Evolutionary conservation across 73 alveolate genomes (phyloP).

Genomic region (Loxodes magnus): DNA sequence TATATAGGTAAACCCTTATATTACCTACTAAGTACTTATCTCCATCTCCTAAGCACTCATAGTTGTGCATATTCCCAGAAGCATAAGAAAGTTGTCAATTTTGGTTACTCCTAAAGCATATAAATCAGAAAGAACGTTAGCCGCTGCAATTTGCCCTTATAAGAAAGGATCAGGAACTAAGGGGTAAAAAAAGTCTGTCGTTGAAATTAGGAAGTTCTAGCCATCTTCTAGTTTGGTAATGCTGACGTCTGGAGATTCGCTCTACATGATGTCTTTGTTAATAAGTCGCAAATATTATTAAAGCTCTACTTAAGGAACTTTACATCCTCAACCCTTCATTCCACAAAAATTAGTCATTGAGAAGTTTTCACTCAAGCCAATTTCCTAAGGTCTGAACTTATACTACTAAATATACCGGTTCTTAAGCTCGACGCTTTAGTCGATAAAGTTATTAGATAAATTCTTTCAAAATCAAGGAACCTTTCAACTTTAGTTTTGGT

Average conservation of each 20-base stretch:
- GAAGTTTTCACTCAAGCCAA: constrained; percentile 54
- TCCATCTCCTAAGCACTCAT: constrained; percentile 64
- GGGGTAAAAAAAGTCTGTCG: constrained; percentile 83
- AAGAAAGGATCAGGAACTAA: constrained; percentile 90
- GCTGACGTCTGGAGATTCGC: constrained; percentile 87
- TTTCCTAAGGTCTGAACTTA: constrained; percentile 26
- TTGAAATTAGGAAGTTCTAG: constrained; percentile 39
- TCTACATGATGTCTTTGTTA: background rate
- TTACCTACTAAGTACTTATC: constrained; percentile 35
- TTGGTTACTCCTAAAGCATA: constrained; percentile 94
- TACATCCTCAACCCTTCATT: constrained; percentile 88
- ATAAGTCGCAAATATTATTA: background rate
- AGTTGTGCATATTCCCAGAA: constrained; percentile 62
- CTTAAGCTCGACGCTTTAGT: too few relatives aligned
- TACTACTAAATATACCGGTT: too few relatives aligned
- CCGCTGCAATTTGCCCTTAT: constrained; percentile 95
- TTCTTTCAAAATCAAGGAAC: too few relatives aligned
- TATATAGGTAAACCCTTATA: constrained; percentile 90
- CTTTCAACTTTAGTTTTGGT: too few relatives aligned
- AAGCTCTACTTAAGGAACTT: constrained; percentile 71
- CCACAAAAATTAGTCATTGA: constrained; percentile 54
- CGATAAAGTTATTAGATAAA: too few relatives aligned
- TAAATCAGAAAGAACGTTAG: constrained; percentile 93
- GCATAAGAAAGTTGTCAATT: constrained; percentile 82
- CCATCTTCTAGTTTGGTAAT: constrained; percentile 38